These are phyloP conservation scores for Sistotremastrum niveocremeum DNA, from an alignment of 768 basidiomycete species.

Conservation along the genomic window DNA sequence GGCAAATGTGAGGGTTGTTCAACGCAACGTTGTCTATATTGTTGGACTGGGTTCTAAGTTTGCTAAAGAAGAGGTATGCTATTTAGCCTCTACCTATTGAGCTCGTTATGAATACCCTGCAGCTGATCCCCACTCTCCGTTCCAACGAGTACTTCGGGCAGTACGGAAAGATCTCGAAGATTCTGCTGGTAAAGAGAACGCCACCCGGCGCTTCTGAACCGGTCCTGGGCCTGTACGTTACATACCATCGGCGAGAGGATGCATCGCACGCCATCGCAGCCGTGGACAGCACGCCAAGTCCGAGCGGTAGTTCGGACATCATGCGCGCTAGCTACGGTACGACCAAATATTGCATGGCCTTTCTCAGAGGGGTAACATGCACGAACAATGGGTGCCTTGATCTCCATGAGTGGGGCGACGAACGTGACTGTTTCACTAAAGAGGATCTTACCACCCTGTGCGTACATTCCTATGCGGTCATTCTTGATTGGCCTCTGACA, in stretches of 20 bases:
- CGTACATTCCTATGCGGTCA: slow-evolving; percentile 14
- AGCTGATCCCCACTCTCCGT: slow-evolving; percentile 86
- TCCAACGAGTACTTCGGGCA: slow-evolving; percentile 97
- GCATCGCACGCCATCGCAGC: slow-evolving; percentile 86
- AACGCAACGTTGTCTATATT: slow-evolving; percentile 92
- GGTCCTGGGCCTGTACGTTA: slow-evolving; percentile 90
- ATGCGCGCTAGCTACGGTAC: slow-evolving; percentile 94
- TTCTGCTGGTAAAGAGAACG: slow-evolving; percentile 83
- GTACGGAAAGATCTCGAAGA: slow-evolving; percentile 95
- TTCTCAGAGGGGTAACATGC: slow-evolving; percentile 75
- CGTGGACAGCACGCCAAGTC: slow-evolving; percentile 83
- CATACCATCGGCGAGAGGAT: slow-evolving; percentile 88
- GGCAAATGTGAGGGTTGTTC: slow-evolving; percentile 91
- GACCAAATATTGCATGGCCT: slow-evolving; percentile 95
- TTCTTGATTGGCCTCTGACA: slow-evolving; percentile 5
- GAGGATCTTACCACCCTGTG: slow-evolving; percentile 90
- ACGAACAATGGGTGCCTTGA: slow-evolving; percentile 86
- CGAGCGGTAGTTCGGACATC: slow-evolving; percentile 77
- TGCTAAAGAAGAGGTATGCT: slow-evolving; percentile 86
- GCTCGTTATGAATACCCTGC: slow-evolving; percentile 4
- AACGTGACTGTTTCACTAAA: slow-evolving; percentile 94
- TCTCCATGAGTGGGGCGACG: slow-evolving; percentile 96
- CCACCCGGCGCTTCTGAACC: slow-evolving; percentile 58
- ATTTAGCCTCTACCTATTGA: slow-evolving; percentile 6
- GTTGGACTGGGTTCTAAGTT: slow-evolving; percentile 89